A percentile compares a stretch with the other conserved stretches of the same genome.
Evolutionary conservation across 345 rosid species (phyloP).

Genomic region (Lepidium sativum): DNA sequence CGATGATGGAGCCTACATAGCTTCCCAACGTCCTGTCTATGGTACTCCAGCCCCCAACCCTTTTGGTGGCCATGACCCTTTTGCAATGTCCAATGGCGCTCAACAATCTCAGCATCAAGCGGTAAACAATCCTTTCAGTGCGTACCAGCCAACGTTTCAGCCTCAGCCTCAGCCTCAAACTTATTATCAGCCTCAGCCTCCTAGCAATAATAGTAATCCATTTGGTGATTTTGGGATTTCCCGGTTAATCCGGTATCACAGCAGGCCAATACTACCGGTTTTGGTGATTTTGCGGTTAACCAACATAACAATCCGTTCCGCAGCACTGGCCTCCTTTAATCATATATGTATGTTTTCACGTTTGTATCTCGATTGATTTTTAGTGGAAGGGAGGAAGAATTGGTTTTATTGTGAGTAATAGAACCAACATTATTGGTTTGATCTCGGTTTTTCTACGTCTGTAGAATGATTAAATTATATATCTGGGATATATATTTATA

Average conservation of each 20-base stretch:
- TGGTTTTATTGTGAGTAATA: slow-evolving; percentile 25
- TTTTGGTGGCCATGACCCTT: slow-evolving; percentile 78
- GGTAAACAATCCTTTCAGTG: slow-evolving; percentile 53
- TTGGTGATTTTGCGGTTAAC: slow-evolving; percentile 28
- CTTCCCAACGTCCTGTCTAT: slow-evolving; percentile 69
- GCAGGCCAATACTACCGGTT: slow-evolving; percentile 21
- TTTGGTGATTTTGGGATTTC: slow-evolving; percentile 45
- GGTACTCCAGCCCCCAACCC: slow-evolving; percentile 89
- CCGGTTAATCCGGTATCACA: slow-evolving; percentile 25
- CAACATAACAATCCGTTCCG: slow-evolving; percentile 27
- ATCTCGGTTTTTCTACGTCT: slow-evolving; percentile 4
- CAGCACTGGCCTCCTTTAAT: slow-evolving; percentile 61
- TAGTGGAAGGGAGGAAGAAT: not conserved
- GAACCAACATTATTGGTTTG: slow-evolving; percentile 20
- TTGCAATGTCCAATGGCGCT: slow-evolving; percentile 39
- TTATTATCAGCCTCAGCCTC: not conserved
- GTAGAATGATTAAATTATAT: not conserved
- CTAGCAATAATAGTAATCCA: slow-evolving; percentile 45
- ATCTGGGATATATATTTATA: not conserved
- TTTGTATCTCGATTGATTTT: slow-evolving; percentile 3
- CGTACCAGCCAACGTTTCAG: slow-evolving; percentile 52
- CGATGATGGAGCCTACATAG: slow-evolving; percentile 78
- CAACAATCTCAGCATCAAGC: slow-evolving; percentile 41
- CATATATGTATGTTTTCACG: not conserved
- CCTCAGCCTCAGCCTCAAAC: slow-evolving; percentile 38